phyloP scores from a whole-genome alignment of 345 rosid genomes.

The Barbarea vulgaris region DNA sequence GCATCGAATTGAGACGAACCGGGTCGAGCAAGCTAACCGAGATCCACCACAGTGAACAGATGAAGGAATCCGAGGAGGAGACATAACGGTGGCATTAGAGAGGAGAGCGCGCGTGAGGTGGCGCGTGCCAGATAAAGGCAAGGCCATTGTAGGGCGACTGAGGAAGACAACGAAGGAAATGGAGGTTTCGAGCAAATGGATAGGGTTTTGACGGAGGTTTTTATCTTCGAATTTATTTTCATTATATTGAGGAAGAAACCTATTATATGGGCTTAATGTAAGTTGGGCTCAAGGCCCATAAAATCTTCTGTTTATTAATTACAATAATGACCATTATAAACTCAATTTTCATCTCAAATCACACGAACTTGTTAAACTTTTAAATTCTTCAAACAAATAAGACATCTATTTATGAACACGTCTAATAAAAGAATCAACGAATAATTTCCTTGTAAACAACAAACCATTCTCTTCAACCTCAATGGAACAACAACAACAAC shows the following conservation, averaged over 20 bases:
- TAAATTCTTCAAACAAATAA: not conserved
- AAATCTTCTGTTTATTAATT: too few species aligned
- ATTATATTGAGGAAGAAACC: not conserved
- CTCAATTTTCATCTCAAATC: not conserved
- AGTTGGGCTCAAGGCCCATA: slow-evolving; percentile 5
- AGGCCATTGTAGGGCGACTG: slow-evolving; percentile 56
- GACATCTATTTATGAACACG: not conserved
- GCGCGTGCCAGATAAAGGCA: slow-evolving; percentile 52
- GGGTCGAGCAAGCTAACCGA: slow-evolving; percentile 32
- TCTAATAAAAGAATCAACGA: slow-evolving; percentile 30
- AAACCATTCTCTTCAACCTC: slow-evolving; percentile 16
- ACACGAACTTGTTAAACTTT: not conserved
- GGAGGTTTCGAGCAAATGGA: slow-evolving; percentile 33
- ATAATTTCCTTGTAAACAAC: not conserved
- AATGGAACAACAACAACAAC: slow-evolving; percentile 18
- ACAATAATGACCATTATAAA: too few species aligned
- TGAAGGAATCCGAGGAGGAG: slow-evolving; percentile 48
- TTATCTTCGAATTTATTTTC: not conserved
- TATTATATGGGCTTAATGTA: slow-evolving; percentile 10
- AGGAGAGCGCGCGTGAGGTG: slow-evolving; percentile 44
- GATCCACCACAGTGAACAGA: slow-evolving; percentile 48
- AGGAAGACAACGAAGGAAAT: not conserved
- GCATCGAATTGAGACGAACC: slow-evolving; percentile 65
- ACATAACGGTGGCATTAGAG: slow-evolving; percentile 37
- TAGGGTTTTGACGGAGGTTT: slow-evolving; percentile 26